Evolutionary conservation across 352 stramenopile genomes (phyloP).

Genomic region (Phytophthora ramorum): DNA sequence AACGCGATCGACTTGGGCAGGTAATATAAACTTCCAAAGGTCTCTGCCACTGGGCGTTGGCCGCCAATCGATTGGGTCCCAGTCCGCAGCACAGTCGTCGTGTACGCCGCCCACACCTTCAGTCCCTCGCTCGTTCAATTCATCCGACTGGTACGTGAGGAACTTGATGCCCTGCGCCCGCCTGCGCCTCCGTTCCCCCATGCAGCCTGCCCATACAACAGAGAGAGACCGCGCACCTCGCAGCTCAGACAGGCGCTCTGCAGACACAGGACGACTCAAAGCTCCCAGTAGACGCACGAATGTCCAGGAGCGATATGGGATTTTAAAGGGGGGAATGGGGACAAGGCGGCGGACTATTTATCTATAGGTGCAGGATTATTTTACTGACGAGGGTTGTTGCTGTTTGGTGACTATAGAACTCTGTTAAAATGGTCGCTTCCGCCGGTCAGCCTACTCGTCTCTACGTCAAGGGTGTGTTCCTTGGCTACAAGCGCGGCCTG

Average conservation of each 20-base stretch:
- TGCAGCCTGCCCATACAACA: conserved; percentile 3
- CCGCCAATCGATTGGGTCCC: conserved; percentile 79
- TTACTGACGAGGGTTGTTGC: conserved; percentile 21
- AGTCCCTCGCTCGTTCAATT: conserved; percentile 91
- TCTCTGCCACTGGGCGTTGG: conserved; percentile 45
- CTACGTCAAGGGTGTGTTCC: conserved; percentile 99
- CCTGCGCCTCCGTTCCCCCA: neutral
- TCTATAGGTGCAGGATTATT: neutral
- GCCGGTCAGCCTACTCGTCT: conserved; percentile 94
- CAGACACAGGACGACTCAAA: neutral
- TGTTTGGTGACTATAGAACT: conserved; percentile 56
- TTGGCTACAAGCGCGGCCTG: conserved; percentile 98
- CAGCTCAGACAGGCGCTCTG: conserved; percentile 21
- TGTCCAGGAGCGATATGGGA: neutral
- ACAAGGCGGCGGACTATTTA: neutral
- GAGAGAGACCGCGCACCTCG: conserved; percentile 4
- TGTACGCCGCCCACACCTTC: conserved; percentile 65
- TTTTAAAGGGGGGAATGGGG: neutral
- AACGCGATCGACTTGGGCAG: conserved; percentile 19
- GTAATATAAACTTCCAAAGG: conserved; percentile 38
- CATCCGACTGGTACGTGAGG: conserved; percentile 83
- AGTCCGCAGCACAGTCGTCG: conserved; percentile 29
- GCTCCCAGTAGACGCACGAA: neutral
- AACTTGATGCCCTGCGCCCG: conserved; percentile 6
- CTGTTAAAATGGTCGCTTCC: conserved; percentile 91